Conservation (phyloP, 192 early-diverging fungal species). For the Podila verticillata region DNA sequence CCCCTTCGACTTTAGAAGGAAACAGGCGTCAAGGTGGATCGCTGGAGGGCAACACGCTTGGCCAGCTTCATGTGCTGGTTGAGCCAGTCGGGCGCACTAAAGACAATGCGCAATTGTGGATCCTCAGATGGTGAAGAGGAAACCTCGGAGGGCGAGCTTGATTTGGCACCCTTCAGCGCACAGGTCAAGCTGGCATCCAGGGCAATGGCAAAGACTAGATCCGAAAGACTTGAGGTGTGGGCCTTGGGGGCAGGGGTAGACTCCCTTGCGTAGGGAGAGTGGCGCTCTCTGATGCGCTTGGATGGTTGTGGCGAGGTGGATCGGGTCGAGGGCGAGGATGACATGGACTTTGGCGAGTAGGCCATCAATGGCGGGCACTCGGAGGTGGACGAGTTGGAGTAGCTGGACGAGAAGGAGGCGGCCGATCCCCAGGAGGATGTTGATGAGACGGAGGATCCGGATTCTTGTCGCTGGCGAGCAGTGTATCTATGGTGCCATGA, state of each 20-base stretch:
- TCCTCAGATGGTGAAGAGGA: not conserved
- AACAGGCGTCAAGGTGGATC: not conserved
- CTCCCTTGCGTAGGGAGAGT: not conserved
- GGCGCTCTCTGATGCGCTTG: not conserved
- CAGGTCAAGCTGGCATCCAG: conserved; percentile 1
- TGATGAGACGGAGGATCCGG: conserved; percentile 2
- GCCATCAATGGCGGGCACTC: not conserved
- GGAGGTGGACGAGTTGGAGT: conserved; percentile 2
- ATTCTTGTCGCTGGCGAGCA: conserved; percentile 3
- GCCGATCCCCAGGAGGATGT: not conserved
- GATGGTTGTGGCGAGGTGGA: not conserved
- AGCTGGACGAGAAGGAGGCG: not conserved
- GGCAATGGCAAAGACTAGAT: conserved; percentile 2
- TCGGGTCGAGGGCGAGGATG: not conserved
- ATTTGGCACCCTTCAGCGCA: not conserved
- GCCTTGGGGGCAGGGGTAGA: not conserved
- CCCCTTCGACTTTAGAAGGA: not conserved
- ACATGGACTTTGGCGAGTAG: not conserved
- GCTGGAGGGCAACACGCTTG: not conserved
- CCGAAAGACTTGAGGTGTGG: not conserved
- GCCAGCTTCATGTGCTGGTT: not conserved
- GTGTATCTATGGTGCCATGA: not conserved
- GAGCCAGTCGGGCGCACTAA: conserved; percentile 3
- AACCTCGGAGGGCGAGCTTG: not conserved
- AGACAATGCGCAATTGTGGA: not conserved